These are phyloP conservation scores for Phytophthora megakarya DNA, from an alignment of 352 stramenopile species.

Conservation along the genomic window DNA sequence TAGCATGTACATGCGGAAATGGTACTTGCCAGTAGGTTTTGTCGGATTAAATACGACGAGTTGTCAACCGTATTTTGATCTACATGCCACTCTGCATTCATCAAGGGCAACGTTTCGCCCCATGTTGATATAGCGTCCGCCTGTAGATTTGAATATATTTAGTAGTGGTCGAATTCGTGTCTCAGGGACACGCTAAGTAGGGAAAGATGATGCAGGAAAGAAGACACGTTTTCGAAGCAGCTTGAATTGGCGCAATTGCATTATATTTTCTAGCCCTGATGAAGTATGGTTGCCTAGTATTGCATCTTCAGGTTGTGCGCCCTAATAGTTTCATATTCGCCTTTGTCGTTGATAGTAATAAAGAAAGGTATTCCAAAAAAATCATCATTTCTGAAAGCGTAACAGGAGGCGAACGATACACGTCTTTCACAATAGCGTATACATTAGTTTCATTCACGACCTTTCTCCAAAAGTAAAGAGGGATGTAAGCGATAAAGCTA, in stretches of 20 bases:
- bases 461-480: conserved; percentile 2
- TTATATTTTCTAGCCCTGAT: conserved; percentile 20
- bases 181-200: not conserved
- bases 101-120: conserved; percentile 33
- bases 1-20: conserved; percentile 29
- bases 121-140: conserved; percentile 17
- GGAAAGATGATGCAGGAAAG: conserved; percentile 4
- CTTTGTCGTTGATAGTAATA: conserved; percentile 5
- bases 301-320: conserved; percentile 16
- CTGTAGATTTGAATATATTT: conserved; percentile 7
- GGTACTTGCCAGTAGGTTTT: conserved; percentile 20
- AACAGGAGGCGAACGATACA: not conserved
- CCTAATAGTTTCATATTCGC: conserved; percentile 9
- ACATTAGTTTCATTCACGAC: conserved; percentile 5
- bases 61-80: conserved; percentile 1
- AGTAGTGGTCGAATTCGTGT: conserved; percentile 2
- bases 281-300: conserved; percentile 9
- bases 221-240: conserved; percentile 21
- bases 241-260: conserved; percentile 31
- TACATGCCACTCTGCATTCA: conserved; percentile 26
- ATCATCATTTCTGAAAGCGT: conserved; percentile 34
- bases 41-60: conserved; percentile 5
- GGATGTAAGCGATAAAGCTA: conserved; percentile 7
- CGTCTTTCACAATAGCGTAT: not conserved
- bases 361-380: conserved; percentile 40